Evolutionary conservation across 495 filamentous ascomycete genomes (phyloP).

Genomic region (Trichodelitschia bisporula): DNA sequence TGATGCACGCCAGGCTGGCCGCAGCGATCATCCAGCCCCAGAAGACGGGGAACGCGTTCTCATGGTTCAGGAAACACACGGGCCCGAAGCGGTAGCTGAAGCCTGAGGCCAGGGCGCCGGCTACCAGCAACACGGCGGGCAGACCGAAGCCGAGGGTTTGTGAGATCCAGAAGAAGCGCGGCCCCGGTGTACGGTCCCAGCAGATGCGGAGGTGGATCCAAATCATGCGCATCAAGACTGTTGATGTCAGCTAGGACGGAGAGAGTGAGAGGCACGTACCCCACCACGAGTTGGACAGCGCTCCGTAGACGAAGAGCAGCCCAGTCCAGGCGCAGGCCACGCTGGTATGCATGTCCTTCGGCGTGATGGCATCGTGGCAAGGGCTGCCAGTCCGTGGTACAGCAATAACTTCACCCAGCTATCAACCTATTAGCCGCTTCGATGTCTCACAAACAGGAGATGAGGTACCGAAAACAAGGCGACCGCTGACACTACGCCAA

Average conservation of each 20-base stretch:
- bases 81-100: slow-evolving; percentile 14
- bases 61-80: slow-evolving; percentile 15
- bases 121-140: slow-evolving; percentile 10
- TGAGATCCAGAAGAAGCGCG: slow-evolving; percentile 9
- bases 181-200: slow-evolving; percentile 14
- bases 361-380: slow-evolving; percentile 16
- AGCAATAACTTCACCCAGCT: slow-evolving; percentile 15
- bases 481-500: slow-evolving; percentile 12
- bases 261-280: slow-evolving; percentile 3
- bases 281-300: slow-evolving; percentile 13
- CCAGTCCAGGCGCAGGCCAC: slow-evolving; percentile 16
- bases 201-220: slow-evolving; percentile 17
- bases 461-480: slow-evolving; percentile 10
- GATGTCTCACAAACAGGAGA: not conserved
- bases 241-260: not conserved
- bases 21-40: slow-evolving; percentile 16
- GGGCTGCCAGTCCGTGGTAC: slow-evolving; percentile 8
- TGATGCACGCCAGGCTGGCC: slow-evolving; percentile 8
- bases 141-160: slow-evolving; percentile 10
- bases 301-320: slow-evolving; percentile 10
- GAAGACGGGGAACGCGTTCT: slow-evolving; percentile 11
- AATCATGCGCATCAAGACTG: slow-evolving; percentile 15
- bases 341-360: slow-evolving; percentile 13
- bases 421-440: slow-evolving; percentile 2
- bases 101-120: slow-evolving; percentile 9